Conservation (phyloP, 2,329 filamentous ascomycete genomes). For the Neopestalotiopsis sp. region DNA sequence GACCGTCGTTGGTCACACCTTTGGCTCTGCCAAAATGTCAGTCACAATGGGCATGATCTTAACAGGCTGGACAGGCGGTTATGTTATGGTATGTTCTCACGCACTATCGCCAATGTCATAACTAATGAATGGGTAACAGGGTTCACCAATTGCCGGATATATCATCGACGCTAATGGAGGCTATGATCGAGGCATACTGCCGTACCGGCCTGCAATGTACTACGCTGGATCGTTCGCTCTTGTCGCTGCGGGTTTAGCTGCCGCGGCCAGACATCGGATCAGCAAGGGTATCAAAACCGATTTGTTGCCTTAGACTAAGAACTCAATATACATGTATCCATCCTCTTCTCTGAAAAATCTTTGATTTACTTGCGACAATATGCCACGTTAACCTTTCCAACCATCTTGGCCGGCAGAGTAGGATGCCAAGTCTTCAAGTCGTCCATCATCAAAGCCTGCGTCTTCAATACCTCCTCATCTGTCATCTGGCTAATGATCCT, state of each 20-base stretch:
- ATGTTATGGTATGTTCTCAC: constrained; percentile 39
- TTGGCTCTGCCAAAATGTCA: constrained; percentile 46
- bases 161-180: constrained; percentile 58
- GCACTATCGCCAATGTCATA: no score
- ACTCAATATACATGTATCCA: no score
- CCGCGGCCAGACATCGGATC: no score
- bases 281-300: no score
- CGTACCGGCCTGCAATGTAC: constrained; percentile 66
- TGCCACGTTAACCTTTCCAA: constrained; percentile 23
- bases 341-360: no score
- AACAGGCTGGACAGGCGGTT: constrained; percentile 53
- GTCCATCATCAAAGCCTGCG: constrained; percentile 21
- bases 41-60: constrained; percentile 55
- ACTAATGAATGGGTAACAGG: constrained; percentile 17
- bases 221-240: constrained; percentile 51
- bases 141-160: constrained; percentile 51
- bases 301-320: no score
- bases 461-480: constrained; percentile 22
- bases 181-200: constrained; percentile 50
- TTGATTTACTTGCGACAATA: constrained; percentile 22
- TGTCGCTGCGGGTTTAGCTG: no score
- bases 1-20: constrained; percentile 51
- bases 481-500: constrained; percentile 21
- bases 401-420: constrained; percentile 22
- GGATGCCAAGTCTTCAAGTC: constrained; percentile 23